These are phyloP conservation scores for Calycina herbarum DNA, from an alignment of 2,329 filamentous ascomycete genomes.

Conservation along the genomic window DNA sequence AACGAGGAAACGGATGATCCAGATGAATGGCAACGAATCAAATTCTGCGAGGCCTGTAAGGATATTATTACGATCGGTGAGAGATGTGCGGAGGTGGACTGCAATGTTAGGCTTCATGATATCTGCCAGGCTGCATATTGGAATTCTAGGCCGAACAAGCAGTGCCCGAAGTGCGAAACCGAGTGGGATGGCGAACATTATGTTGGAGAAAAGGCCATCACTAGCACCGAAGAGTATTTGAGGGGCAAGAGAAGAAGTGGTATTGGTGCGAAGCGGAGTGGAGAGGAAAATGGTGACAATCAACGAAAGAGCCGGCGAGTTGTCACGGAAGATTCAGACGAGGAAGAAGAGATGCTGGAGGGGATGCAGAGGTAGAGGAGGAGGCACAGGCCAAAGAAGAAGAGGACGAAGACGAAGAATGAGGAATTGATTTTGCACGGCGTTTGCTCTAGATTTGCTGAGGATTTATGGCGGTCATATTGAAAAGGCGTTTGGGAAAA, in stretches of 20 bases:
- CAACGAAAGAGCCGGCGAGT: conserved; percentile 9
- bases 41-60: conserved; percentile 83
- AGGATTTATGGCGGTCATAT: not conserved
- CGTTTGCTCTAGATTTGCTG: conserved; percentile 1
- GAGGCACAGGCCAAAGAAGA: conserved; percentile 18
- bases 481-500: not conserved
- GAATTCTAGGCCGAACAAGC: conserved; percentile 53
- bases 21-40: conserved; percentile 72
- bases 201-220: conserved; percentile 39
- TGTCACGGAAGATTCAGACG: conserved; percentile 3
- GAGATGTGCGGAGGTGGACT: conserved; percentile 69
- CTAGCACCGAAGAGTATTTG: conserved; percentile 35
- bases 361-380: conserved; percentile 16
- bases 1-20: conserved; percentile 68
- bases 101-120: conserved; percentile 71
- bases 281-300: conserved; percentile 14
- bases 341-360: conserved; percentile 10
- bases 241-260: conserved; percentile 36
- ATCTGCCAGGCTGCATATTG: conserved; percentile 75
- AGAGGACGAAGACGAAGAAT: conserved; percentile 14
- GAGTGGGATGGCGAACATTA: conserved; percentile 46
- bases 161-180: conserved; percentile 62
- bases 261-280: conserved; percentile 18
- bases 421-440: not conserved
- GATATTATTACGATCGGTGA: conserved; percentile 86